A percentile compares a stretch with the other conserved stretches of the same genome.
These are phyloP conservation scores for Stellera chamaejasme DNA, from an alignment of 345 rosid genomes.

Conservation along the genomic window DNA sequence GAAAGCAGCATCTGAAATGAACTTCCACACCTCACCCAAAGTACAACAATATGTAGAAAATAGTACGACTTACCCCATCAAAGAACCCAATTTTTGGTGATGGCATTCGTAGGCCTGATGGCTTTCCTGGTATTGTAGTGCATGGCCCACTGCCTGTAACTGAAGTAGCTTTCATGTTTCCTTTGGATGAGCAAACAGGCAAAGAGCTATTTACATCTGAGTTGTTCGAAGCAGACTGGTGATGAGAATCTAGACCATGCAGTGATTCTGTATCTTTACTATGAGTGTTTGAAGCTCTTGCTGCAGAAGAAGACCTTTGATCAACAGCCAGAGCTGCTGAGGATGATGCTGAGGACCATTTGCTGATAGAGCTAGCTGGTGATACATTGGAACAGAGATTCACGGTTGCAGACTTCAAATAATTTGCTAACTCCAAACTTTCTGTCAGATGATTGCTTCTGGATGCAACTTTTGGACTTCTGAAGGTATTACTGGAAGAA, in stretches of 20 bases:
- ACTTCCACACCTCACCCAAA: background rate
- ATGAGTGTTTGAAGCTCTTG: slow-evolving; percentile 22
- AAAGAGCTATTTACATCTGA: slow-evolving; percentile 25
- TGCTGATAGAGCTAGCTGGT: slow-evolving; percentile 68
- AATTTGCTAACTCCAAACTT: slow-evolving; percentile 27
- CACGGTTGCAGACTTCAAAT: slow-evolving; percentile 37
- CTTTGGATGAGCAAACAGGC: slow-evolving; percentile 17
- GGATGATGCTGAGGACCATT: slow-evolving; percentile 58
- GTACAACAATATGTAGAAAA: slow-evolving; percentile 13
- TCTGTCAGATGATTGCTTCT: slow-evolving; percentile 31
- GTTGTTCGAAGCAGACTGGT: slow-evolving; percentile 20
- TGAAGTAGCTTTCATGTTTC: slow-evolving; percentile 27
- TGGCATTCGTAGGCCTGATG: slow-evolving; percentile 89
- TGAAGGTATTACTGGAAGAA: slow-evolving; percentile 27
- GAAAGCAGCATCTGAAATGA: background rate
- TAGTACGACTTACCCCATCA: slow-evolving; percentile 69
- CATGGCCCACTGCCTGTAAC: slow-evolving; percentile 20
- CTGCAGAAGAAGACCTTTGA: slow-evolving; percentile 32
- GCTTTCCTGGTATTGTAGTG: slow-evolving; percentile 38
- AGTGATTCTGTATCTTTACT: slow-evolving; percentile 14
- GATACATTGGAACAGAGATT: slow-evolving; percentile 36
- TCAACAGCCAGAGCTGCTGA: slow-evolving; percentile 48
- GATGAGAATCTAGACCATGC: slow-evolving; percentile 24
- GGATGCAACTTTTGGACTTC: slow-evolving; percentile 20
- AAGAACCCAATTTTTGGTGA: slow-evolving; percentile 94